Evolutionary conservation across 2,329 filamentous ascomycete genomes (phyloP), one percentile per base, ranked within the genome.

Genomic region (Grosmannia clavigera): DNA sequence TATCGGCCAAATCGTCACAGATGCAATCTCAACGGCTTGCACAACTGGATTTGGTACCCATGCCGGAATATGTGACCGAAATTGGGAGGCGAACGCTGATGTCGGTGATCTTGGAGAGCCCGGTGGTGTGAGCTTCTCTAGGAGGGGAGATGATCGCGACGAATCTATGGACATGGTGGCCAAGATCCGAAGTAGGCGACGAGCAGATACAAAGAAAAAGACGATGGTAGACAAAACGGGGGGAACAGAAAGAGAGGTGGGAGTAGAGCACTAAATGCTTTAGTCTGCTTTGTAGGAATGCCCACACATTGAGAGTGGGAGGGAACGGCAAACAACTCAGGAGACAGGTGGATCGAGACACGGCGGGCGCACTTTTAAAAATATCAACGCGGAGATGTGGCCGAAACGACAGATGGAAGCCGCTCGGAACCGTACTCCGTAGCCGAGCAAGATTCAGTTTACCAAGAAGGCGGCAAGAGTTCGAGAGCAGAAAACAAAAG

Each of bases 111-210:
- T 35, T 25, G 59, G 56, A 4, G 62, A 64, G n/a, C 54, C 61
- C 7, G 62, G 62, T 7, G 59, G 59, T 16, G 58, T 58, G 53
- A 64, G 52, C 61, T 61, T 61, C 48, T 62, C 61, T 43, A 61
- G 58, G n/a, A 62, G 40, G 27, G 63, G 63, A 1, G 63, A 62
- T 19, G 64, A 64, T 19, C 60, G 60, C n/a, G 61, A 59, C 25
- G 63, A 62, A 25, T 60, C 59, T 16, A 58, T 31, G 9, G 63
- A 64, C 63, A 64, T 63, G 59, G 48, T 59, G 59, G 52, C 31
- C 43, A 7, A 27, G n/a, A 40, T 31, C 38, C 12, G 12, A 48
- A 48, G 38, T 25, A 38, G n/a, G 16, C n/a, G 22, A 31, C 16
- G 40, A 25, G n/a, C 14, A 35, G 38, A 16, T 12, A 19, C 9